Evolutionary conservation across 108 stramenopile species (phyloP).

Genomic region (Cyclostephanos invisitatus): DNA sequence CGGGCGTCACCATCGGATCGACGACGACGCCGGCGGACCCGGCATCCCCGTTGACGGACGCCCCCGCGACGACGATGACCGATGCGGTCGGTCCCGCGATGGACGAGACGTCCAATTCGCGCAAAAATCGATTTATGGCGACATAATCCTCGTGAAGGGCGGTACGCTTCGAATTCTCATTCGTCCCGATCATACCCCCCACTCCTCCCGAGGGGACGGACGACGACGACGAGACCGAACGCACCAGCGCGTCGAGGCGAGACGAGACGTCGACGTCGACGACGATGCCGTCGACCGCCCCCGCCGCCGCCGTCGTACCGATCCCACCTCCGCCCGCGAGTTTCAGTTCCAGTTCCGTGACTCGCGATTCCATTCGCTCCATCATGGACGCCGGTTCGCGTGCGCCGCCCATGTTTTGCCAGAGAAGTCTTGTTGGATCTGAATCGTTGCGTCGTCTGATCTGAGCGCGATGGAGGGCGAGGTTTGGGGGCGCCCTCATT

Average conservation of each 20-base stretch:
- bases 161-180: conserved; percentile 5
- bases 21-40: not conserved
- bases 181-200: not conserved
- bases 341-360: conserved; percentile 33
- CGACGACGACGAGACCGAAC: conserved; percentile 14
- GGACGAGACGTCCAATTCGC: conserved; percentile 37
- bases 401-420: no score
- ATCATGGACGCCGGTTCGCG: not conserved
- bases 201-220: not conserved
- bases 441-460: no score
- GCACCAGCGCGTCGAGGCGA: conserved; percentile 43
- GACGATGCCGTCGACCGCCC: not conserved
- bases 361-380: conserved; percentile 32
- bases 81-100: conserved; percentile 32
- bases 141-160: conserved; percentile 44
- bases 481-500: no score
- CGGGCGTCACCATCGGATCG: conserved; percentile 38
- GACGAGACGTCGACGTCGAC: conserved; percentile 9
- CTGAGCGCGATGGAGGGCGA: no score
- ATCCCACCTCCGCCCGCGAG: conserved; percentile 20
- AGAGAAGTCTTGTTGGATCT: no score
- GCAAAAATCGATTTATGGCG: conserved; percentile 31
- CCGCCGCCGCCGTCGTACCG: not conserved
- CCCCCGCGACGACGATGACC: not conserved
- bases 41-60: not conserved